Percentiles rank a stretch among this genome's conserved stretches.
Evolutionary conservation across 2,329 filamentous ascomycete genomes (phyloP).

Genomic region (Fusarium neocosmosporiellum): DNA sequence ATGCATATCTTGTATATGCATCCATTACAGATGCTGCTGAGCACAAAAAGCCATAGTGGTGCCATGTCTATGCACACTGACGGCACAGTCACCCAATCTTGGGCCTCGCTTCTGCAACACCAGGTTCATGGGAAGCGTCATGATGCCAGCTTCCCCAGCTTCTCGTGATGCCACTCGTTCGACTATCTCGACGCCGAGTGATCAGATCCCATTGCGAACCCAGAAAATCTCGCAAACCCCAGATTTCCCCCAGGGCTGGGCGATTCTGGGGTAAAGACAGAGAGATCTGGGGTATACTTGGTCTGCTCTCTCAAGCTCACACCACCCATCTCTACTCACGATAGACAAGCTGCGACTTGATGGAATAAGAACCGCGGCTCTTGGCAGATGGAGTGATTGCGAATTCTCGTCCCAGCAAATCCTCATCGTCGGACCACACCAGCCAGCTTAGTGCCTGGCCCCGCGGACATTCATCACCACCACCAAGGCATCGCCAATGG

Average conservation of each 20-base stretch:
- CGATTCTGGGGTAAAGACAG: conserved; percentile 21
- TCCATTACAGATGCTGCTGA: not conserved
- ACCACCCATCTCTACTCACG: not conserved
- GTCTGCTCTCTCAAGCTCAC: conserved; percentile 3
- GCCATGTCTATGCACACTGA: conserved; percentile 24
- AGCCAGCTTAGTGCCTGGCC: not conserved
- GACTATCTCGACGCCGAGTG: conserved; percentile 5
- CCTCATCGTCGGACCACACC: not conserved
- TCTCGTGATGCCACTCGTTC: conserved; percentile 3
- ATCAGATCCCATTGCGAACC: conserved; percentile 8
- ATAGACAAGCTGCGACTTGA: not conserved
- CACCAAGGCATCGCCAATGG: not conserved
- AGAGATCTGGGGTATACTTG: conserved; percentile 5
- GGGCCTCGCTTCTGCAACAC: conserved; percentile 20
- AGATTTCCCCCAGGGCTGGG: not conserved
- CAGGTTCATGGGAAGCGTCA: conserved; percentile 6
- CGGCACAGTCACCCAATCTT: conserved; percentile 20
- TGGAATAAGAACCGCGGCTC: not conserved
- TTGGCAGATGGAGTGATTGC: conserved; percentile 2
- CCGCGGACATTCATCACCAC: not conserved
- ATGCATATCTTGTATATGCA: not conserved
- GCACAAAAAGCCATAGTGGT: conserved; percentile 16
- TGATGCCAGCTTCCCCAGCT: conserved; percentile 6
- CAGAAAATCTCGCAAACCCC: not conserved
- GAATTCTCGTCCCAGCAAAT: not conserved